These are phyloP conservation scores for Arthrobotrys musiformis DNA, from an alignment of 2,329 filamentous ascomycete genomes.

Conservation along the genomic window DNA sequence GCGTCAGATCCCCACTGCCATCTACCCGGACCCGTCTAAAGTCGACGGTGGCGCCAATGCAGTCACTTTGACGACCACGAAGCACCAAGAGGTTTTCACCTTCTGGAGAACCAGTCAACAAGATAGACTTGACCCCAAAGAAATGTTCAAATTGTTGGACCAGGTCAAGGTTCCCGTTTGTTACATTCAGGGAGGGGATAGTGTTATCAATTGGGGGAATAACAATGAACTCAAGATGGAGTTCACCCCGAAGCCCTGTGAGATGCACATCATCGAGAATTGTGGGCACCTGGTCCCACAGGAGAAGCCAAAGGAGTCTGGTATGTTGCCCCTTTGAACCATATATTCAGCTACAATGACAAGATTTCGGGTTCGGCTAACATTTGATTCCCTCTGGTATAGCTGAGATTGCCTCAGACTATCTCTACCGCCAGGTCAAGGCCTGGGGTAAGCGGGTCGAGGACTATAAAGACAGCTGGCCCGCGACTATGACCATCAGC, in stretches of 20 bases:
- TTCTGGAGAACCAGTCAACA: slow-evolving; percentile 71
- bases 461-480: slow-evolving; percentile 23
- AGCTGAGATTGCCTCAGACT: slow-evolving; percentile 55
- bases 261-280: slow-evolving; percentile 71
- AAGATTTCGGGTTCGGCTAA: too few species aligned
- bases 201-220: slow-evolving; percentile 68
- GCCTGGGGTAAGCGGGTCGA: slow-evolving; percentile 56
- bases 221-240: slow-evolving; percentile 71
- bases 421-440: slow-evolving; percentile 54
- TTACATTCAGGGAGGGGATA: slow-evolving; percentile 75
- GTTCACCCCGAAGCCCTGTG: slow-evolving; percentile 72
- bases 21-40: slow-evolving; percentile 66
- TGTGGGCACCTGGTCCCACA: slow-evolving; percentile 85
- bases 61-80: slow-evolving; percentile 81
- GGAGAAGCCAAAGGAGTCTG: slow-evolving; percentile 77
- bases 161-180: slow-evolving; percentile 73
- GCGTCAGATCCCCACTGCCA: slow-evolving; percentile 74
- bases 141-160: slow-evolving; percentile 70
- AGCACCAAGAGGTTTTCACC: slow-evolving; percentile 87
- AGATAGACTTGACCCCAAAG: slow-evolving; percentile 66
- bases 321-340: slow-evolving; percentile 62
- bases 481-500: slow-evolving; percentile 23
- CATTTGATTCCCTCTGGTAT: not conserved
- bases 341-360: too few species aligned
- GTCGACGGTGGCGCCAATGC: slow-evolving; percentile 60